Percentiles rank a stretch among this genome's conserved stretches.
phyloP scores from a whole-genome alignment of 1,139 yeast species.

The Geotrichum cucujoidarum region DNA sequence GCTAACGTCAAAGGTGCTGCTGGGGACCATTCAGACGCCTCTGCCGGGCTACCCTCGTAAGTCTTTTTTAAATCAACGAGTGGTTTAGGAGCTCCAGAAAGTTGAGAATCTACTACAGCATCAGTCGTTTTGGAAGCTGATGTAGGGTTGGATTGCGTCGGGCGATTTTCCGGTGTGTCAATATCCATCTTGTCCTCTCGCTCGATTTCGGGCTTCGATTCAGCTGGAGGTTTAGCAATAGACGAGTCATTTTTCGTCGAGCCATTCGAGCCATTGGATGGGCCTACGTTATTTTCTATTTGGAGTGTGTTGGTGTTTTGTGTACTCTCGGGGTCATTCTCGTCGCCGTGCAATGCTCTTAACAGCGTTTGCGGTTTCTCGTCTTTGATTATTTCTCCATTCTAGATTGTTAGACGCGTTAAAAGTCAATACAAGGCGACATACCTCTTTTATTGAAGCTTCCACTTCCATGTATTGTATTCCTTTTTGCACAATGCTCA shows the following conservation, averaged over 20 bases:
- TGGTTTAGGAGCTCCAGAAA: conserved; percentile 13
- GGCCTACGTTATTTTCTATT: neutral
- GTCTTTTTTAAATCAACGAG: conserved; percentile 12
- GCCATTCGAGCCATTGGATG: neutral
- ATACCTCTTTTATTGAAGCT: conserved; percentile 41
- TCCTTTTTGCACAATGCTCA: conserved; percentile 79
- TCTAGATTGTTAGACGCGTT: conserved; percentile 2
- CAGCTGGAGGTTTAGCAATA: too few species aligned
- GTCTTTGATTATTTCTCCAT: conserved; percentile 24
- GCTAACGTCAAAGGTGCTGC: conserved; percentile 22
- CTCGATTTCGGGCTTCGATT: neutral
- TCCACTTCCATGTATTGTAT: conserved; percentile 62
- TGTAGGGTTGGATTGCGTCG: too few species aligned
- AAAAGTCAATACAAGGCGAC: conserved; percentile 10
- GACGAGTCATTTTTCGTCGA: conserved; percentile 1
- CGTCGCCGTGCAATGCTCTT: conserved; percentile 35
- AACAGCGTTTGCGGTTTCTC: conserved; percentile 36
- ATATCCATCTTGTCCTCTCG: conserved; percentile 15
- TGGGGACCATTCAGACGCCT: conserved; percentile 29
- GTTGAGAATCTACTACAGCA: conserved; percentile 15
- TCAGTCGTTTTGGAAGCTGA: conserved; percentile 11
- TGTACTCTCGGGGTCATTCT: conserved; percentile 24
- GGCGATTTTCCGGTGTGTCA: conserved; percentile 9
- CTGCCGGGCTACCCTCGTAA: conserved; percentile 20
- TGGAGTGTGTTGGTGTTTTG: neutral